Percentiles rank a stretch among this genome's conserved stretches.
These are phyloP conservation scores for Pichia deserticola DNA, from an alignment of 805 yeast genomes.

Conservation along the genomic window DNA sequence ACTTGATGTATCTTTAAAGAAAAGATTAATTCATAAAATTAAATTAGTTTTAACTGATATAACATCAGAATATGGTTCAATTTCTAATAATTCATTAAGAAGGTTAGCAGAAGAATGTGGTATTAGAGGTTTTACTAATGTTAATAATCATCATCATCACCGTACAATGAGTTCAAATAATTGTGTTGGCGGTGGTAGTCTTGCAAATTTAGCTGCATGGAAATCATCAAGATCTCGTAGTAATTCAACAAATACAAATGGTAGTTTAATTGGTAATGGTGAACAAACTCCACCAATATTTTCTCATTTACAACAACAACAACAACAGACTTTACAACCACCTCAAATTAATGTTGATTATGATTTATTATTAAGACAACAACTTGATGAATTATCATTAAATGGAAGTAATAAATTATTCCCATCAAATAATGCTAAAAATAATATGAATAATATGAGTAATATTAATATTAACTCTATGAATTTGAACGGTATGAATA, in stretches of 20 bases:
- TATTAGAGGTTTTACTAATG: constrained; percentile 28
- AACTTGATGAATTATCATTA: constrained; percentile 23
- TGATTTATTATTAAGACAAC: constrained; percentile 23
- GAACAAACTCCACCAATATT: constrained; percentile 16
- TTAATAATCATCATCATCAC: constrained; percentile 21
- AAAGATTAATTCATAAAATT: constrained; percentile 52
- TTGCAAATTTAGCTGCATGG: constrained; percentile 8
- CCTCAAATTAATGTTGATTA: constrained; percentile 13
- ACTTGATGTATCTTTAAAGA: constrained; percentile 48
- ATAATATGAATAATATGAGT: not conserved
- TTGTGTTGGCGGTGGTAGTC: not conserved
- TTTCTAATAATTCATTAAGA: constrained; percentile 65
- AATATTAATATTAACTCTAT: not conserved
- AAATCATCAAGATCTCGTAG: constrained; percentile 9
- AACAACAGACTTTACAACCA: not conserved
- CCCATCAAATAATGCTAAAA: not conserved
- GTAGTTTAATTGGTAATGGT: constrained; percentile 5
- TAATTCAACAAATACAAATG: constrained; percentile 8
- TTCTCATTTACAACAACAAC: constrained; percentile 3
- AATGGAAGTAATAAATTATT: constrained; percentile 3
- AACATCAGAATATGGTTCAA: constrained; percentile 53
- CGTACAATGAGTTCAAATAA: constrained; percentile 19
- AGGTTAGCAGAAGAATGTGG: constrained; percentile 92
- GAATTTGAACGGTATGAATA: not conserved
- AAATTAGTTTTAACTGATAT: constrained; percentile 52